Conservation (phyloP, 1,139 yeast genomes). For the Yamadazyma atmosphaerica region DNA sequence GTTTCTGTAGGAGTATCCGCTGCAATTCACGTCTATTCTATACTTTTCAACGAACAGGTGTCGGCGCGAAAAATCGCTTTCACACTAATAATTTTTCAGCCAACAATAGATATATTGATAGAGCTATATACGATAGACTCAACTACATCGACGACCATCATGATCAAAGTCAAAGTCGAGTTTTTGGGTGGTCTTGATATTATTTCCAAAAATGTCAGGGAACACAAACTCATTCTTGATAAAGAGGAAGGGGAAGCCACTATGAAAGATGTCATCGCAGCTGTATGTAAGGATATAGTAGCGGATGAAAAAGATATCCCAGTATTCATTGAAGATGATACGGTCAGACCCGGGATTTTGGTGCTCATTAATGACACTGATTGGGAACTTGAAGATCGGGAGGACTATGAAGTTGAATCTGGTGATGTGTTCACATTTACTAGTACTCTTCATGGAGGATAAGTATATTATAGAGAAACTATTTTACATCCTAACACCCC, state of each 20-base stretch:
- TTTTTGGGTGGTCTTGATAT: conserved; percentile 72
- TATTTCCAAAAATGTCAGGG: conserved; percentile 54
- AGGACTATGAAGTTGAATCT: conserved; percentile 68
- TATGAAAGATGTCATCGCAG: conserved; percentile 56
- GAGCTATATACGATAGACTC: too few species aligned
- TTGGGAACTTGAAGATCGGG: conserved; percentile 95
- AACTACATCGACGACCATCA: conserved; percentile 7
- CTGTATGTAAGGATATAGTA: conserved; percentile 56
- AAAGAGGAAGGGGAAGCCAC: conserved; percentile 47
- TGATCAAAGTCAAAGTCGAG: conserved; percentile 42
- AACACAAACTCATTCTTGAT: conserved; percentile 44
- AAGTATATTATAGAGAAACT: conserved; percentile 40
- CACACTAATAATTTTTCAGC: too few species aligned
- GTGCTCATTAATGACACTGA: conserved; percentile 93
- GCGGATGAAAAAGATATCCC: conserved; percentile 63
- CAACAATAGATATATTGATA: neutral
- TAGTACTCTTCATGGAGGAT: conserved; percentile 95
- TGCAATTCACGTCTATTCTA: neutral
- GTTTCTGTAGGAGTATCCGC: neutral
- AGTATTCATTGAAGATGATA: conserved; percentile 79
- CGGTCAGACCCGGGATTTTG: conserved; percentile 85
- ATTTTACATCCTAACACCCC: conserved; percentile 76
- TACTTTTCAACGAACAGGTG: neutral
- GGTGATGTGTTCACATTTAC: conserved; percentile 86
- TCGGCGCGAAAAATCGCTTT: neutral